Evolutionary conservation across 768 basidiomycete species (phyloP).

Genomic region (Xerocomus potaroensis): DNA sequence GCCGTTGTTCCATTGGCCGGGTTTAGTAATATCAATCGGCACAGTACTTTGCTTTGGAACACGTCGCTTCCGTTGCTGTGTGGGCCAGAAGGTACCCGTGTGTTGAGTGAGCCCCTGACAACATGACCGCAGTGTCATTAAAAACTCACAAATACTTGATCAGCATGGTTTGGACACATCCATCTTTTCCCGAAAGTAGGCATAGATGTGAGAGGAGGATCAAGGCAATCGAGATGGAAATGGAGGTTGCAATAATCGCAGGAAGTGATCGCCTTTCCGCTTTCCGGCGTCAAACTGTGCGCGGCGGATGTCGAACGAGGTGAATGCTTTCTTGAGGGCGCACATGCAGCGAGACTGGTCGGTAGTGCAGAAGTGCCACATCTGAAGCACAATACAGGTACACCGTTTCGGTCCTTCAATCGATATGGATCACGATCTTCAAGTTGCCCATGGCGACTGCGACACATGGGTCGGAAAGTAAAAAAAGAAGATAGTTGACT

Average conservation of each 20-base stretch:
- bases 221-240: conserved; percentile 96
- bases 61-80: conserved; percentile 73
- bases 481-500: conserved; percentile 29
- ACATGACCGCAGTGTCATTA: not conserved
- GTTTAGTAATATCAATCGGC: conserved; percentile 71
- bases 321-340: conserved; percentile 51
- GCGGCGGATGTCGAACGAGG: conserved; percentile 43
- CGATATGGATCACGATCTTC: conserved; percentile 91
- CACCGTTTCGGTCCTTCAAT: conserved; percentile 79
- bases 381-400: conserved; percentile 83
- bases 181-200: conserved; percentile 89
- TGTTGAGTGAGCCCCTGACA: not conserved
- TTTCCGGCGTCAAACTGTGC: conserved; percentile 42
- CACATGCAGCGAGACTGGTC: conserved; percentile 44
- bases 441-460: conserved; percentile 78
- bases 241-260: conserved; percentile 94
- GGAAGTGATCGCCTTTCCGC: conserved; percentile 76
- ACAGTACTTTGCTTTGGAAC: conserved; percentile 66
- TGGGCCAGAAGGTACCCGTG: conserved; percentile 2
- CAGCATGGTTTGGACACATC: conserved; percentile 99
- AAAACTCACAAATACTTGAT: conserved; percentile 69
- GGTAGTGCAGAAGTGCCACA: conserved; percentile 82
- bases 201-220: conserved; percentile 83
- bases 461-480: conserved; percentile 1
- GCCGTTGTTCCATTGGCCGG: conserved; percentile 81